phyloP scores from a whole-genome alignment of 495 filamentous ascomycete species.

The Trypethelium eluteriae region DNA sequence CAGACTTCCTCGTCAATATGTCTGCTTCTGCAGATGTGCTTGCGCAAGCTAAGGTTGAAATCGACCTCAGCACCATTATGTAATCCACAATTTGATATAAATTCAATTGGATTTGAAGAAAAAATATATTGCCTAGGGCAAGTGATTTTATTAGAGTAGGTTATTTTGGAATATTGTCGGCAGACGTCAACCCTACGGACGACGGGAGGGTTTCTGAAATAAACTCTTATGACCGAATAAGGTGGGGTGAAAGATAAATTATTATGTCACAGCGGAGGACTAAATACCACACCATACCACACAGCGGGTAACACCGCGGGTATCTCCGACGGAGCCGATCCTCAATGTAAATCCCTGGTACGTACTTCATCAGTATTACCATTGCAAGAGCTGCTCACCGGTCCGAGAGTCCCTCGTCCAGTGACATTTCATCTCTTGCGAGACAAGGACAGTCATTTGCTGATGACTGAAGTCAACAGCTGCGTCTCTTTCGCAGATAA shows the following conservation, averaged over 20 bases:
- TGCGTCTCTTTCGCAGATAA: not conserved
- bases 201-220: not conserved
- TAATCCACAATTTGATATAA: too few species aligned
- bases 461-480: not conserved
- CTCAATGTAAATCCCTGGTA: not conserved
- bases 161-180: not conserved
- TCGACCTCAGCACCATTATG: slow-evolving; percentile 72
- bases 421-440: too few species aligned
- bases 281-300: not conserved
- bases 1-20: slow-evolving; percentile 99
- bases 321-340: not conserved
- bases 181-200: not conserved
- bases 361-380: too few species aligned
- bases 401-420: not conserved
- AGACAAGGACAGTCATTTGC: too few species aligned
- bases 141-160: too few species aligned
- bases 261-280: not conserved
- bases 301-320: not conserved
- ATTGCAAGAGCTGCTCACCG: not conserved
- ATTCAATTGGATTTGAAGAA: not conserved
- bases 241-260: not conserved
- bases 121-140: too few species aligned
- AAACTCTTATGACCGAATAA: not conserved
- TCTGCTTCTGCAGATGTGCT: slow-evolving; percentile 97
- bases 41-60: slow-evolving; percentile 98